Percentiles rank a stretch among this genome's conserved stretches.
Conservation (phyloP, 495 filamentous ascomycete genomes). For the Amorphotheca resinae region DNA sequence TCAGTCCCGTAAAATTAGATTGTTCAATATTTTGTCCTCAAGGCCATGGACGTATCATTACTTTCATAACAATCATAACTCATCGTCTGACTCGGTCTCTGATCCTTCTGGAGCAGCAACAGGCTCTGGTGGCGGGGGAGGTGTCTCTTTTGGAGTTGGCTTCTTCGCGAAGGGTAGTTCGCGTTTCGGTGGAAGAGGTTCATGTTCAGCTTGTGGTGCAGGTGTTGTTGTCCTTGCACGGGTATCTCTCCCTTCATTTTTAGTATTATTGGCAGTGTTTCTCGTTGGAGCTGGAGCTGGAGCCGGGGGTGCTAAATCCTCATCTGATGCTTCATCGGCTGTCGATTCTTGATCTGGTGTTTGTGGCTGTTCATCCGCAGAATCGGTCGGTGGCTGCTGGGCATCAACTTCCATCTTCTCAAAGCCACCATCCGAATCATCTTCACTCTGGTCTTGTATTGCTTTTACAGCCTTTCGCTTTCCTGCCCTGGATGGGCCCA, state of each 20-base stretch:
- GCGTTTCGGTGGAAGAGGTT: slow-evolving; percentile 9
- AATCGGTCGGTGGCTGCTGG: slow-evolving; percentile 17
- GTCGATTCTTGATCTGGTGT: slow-evolving; percentile 31
- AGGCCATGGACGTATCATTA: neutral
- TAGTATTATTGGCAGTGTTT: slow-evolving; percentile 7
- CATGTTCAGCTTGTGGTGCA: slow-evolving; percentile 9
- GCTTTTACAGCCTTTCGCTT: slow-evolving; percentile 38
- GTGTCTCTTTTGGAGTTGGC: neutral
- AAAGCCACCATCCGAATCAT: slow-evolving; percentile 37
- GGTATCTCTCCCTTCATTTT: slow-evolving; percentile 9
- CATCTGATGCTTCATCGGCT: slow-evolving; percentile 28
- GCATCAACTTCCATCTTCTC: slow-evolving; percentile 49
- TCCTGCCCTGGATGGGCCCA: slow-evolving; percentile 24
- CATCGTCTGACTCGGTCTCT: slow-evolving; percentile 21
- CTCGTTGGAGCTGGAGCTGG: slow-evolving; percentile 19
- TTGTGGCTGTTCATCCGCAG: slow-evolving; percentile 21
- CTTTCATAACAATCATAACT: slow-evolving; percentile 15
- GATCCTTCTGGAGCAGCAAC: slow-evolving; percentile 9
- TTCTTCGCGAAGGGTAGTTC: slow-evolving; percentile 25
- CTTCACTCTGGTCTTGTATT: slow-evolving; percentile 25
- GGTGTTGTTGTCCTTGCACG: too few species aligned
- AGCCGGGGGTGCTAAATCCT: slow-evolving; percentile 28
- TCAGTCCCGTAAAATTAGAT: too few species aligned
- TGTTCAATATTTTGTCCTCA: neutral
- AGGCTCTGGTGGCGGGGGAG: slow-evolving; percentile 1